Evolutionary conservation across 768 basidiomycete genomes (phyloP).

Genomic region (Lentinula aciculospora): DNA sequence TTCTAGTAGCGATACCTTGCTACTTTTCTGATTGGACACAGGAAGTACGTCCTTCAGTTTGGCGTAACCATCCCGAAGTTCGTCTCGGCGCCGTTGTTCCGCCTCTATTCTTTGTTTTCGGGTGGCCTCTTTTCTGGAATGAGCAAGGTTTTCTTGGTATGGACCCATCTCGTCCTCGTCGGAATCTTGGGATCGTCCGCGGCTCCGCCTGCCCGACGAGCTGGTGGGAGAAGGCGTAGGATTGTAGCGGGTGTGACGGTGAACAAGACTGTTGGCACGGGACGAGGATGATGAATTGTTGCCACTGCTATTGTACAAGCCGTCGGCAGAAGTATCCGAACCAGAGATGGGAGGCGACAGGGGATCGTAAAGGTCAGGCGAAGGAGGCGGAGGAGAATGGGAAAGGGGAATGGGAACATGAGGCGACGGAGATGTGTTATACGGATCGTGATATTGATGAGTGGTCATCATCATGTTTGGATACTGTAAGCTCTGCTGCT

Average conservation of each 20-base stretch:
- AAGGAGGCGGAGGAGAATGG: slow-evolving; percentile 66
- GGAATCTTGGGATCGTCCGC: slow-evolving; percentile 70
- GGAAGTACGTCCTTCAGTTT: slow-evolving; percentile 85
- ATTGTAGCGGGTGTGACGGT: slow-evolving; percentile 69
- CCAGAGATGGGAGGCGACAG: slow-evolving; percentile 83
- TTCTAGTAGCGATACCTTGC: slow-evolving; percentile 85
- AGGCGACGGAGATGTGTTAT: slow-evolving; percentile 57
- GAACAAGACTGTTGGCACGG: slow-evolving; percentile 69
- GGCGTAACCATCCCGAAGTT: slow-evolving; percentile 85
- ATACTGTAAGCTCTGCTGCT: slow-evolving; percentile 41
- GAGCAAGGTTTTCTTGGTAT: slow-evolving; percentile 66
- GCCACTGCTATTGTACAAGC: slow-evolving; percentile 72
- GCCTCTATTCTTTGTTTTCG: slow-evolving; percentile 82
- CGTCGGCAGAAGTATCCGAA: slow-evolving; percentile 85
- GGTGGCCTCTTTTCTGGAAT: slow-evolving; percentile 79
- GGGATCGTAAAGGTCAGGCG: slow-evolving; percentile 78
- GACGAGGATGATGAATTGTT: slow-evolving; percentile 77
- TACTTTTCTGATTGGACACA: slow-evolving; percentile 84
- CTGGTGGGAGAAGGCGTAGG: slow-evolving; percentile 79
- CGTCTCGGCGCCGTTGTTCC: slow-evolving; percentile 85
- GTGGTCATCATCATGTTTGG: slow-evolving; percentile 59
- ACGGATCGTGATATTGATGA: slow-evolving; percentile 54
- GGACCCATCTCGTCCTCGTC: slow-evolving; percentile 74
- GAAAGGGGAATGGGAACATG: slow-evolving; percentile 63
- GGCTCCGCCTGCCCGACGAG: slow-evolving; percentile 63